phyloP scores from a whole-genome alignment of 129 eudicot genomes.

The Deinandra increscens region DNA sequence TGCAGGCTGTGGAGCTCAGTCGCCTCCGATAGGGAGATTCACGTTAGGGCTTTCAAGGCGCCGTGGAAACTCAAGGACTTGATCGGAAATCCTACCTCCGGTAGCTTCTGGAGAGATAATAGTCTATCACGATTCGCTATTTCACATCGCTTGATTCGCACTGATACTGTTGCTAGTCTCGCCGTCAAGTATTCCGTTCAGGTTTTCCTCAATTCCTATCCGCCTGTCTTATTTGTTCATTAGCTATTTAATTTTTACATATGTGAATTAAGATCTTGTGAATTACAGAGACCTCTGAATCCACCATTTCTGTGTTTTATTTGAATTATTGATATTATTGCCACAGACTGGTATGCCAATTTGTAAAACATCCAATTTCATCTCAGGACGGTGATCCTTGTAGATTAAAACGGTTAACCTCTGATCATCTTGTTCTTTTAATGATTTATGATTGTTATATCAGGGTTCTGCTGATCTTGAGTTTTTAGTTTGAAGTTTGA shows the following conservation, averaged over 20 bases:
- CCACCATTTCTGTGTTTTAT: neutral
- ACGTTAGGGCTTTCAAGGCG: slow-evolving; percentile 53
- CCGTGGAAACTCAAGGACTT: slow-evolving; percentile 75
- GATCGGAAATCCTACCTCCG: slow-evolving; percentile 67
- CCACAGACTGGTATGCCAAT: neutral
- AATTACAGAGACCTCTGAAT: too few relatives aligned
- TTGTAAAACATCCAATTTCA: neutral
- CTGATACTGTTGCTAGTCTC: slow-evolving; percentile 78
- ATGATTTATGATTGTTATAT: neutral
- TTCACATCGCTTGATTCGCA: slow-evolving; percentile 58
- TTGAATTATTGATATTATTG: neutral
- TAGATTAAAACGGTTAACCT: neutral
- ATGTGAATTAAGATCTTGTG: neutral
- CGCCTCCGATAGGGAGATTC: slow-evolving; percentile 74
- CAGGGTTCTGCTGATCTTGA: neutral
- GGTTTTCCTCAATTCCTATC: slow-evolving; percentile 32
- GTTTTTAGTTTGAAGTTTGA: neutral
- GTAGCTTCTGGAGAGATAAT: slow-evolving; percentile 81
- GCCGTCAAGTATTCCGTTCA: slow-evolving; percentile 94
- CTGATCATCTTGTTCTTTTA: neutral
- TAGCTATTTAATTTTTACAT: neutral
- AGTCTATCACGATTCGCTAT: slow-evolving; percentile 61
- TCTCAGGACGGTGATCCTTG: neutral
- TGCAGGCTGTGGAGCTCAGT: slow-evolving; percentile 62
- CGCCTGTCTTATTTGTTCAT: neutral